Base-by-base conservation (phyloP, 1,139 yeast genomes). In the Candida mesenterica region DNA sequence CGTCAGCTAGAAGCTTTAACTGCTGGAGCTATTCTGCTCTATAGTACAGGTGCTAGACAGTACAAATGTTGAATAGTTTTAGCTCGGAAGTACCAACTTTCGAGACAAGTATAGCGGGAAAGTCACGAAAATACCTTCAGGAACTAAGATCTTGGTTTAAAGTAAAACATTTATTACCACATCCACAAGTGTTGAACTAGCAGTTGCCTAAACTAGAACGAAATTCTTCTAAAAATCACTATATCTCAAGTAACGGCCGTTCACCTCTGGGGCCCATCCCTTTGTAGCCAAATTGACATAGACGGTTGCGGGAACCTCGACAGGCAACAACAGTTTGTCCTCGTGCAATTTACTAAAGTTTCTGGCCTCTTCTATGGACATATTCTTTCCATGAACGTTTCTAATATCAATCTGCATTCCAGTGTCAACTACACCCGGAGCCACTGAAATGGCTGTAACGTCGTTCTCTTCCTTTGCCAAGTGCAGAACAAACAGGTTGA, bases 351-450 rank as follows among this genome's bases (percentile, higher is more conserved):
- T 79, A 4, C 68, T 61, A 57, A 89, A 89, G 45, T 79, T 66
- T 38, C 75, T 60, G 45, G 76, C 70, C 8, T 76, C 70, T 14
- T 72, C 77, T 1, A 68, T 62, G 1, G 70, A 63, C 96, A 88
- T 87, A 24, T 63, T 61, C 8, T 53, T 46, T 1, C 78, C 77
- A 49, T 75, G 74, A 40, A 50, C 53, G 16, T 76, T 81, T 51
- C 97, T 75, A 39, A 90, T 88, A 39, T 77, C 81, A 9, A 50
- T 54, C 61, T 90, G 97, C 97, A 90, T 90, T 15, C 65, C 68
- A 0, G 97, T 89, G 54, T 85, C 88, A 2, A 90, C 97, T 2
- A 87, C 95, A 3, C 97, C 97, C 0, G 97, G 97, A 2, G 96
- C 96, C 16, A 90, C 71, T 0, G 96, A 69, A 8, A 87, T 62